Evolutionary conservation across 257 asterid species (phyloP).

Genomic region (Anisodus tanguticus): DNA sequence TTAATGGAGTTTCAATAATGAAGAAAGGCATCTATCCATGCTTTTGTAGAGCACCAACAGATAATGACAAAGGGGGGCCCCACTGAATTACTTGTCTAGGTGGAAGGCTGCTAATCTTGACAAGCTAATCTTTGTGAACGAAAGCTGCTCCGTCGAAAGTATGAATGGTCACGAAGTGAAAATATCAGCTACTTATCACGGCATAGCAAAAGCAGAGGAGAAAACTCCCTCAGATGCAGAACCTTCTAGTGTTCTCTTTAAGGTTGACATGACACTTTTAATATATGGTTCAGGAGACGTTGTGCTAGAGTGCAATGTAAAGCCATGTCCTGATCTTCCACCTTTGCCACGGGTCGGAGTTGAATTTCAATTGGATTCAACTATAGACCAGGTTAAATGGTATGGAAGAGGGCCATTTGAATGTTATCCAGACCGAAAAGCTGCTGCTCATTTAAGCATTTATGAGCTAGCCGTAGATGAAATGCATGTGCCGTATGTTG

Average conservation of each 20-base stretch:
- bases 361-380: slow-evolving; percentile 74
- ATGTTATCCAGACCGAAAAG: slow-evolving; percentile 96
- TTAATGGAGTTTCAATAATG: slow-evolving; percentile 65
- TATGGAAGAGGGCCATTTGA: slow-evolving; percentile 94
- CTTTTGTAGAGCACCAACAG: slow-evolving; percentile 99
- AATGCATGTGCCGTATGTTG: slow-evolving; percentile 91
- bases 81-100: slow-evolving; percentile 64
- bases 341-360: slow-evolving; percentile 96
- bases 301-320: slow-evolving; percentile 68
- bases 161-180: slow-evolving; percentile 56
- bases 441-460: slow-evolving; percentile 82
- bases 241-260: slow-evolving; percentile 47
- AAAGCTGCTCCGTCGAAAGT: slow-evolving; percentile 59
- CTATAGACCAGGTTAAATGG: slow-evolving; percentile 77
- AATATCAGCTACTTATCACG: slow-evolving; percentile 57
- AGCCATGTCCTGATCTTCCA: slow-evolving; percentile 74
- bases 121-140: slow-evolving; percentile 47
- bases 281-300: slow-evolving; percentile 85
- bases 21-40: slow-evolving; percentile 78
- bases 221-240: slow-evolving; percentile 39
- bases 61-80: slow-evolving; percentile 97
- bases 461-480: slow-evolving; percentile 67
- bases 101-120: slow-evolving; percentile 79
- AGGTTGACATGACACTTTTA: slow-evolving; percentile 58
- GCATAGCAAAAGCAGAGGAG: slow-evolving; percentile 51